Evolutionary conservation across 768 basidiomycete genomes (phyloP).

Genomic region (Hygrocybe punicea): DNA sequence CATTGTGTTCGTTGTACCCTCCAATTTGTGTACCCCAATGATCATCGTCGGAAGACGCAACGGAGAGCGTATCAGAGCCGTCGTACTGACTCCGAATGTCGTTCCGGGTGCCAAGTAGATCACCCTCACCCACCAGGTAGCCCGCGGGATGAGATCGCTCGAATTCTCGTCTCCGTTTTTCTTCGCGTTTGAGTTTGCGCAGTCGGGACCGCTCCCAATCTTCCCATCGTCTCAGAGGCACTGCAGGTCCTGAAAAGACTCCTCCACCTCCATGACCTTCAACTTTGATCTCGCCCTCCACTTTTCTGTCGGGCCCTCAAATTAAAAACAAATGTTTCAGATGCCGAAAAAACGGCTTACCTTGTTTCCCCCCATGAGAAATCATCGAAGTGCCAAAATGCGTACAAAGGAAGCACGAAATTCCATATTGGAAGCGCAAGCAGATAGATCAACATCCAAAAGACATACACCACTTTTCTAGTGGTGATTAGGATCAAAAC

Average conservation of each 20-base stretch:
- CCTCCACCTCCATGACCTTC: constrained; percentile 73
- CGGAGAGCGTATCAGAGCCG: constrained; percentile 75
- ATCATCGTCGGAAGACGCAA: constrained; percentile 88
- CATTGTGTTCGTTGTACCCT: constrained; percentile 84
- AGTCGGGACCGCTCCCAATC: constrained; percentile 97
- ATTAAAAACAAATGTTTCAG: constrained; percentile 10
- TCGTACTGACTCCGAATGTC: constrained; percentile 65
- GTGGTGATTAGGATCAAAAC: constrained; percentile 92
- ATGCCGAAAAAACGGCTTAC: constrained; percentile 40
- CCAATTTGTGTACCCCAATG: constrained; percentile 96
- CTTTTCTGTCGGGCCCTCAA: constrained; percentile 59
- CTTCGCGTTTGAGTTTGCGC: constrained; percentile 86
- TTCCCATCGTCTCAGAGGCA: constrained; percentile 98
- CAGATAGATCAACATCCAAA: constrained; percentile 98
- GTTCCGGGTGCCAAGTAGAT: constrained; percentile 54
- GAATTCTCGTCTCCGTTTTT: constrained; percentile 74
- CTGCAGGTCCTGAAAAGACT: constrained; percentile 49
- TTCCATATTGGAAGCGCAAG: constrained; percentile 95
- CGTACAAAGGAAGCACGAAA: constrained; percentile 87
- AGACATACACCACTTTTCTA: constrained; percentile 89
- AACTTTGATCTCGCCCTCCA: constrained; percentile 84
- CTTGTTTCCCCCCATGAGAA: constrained; percentile 99
- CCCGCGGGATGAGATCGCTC: constrained; percentile 74
- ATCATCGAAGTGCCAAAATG: constrained; percentile 99
- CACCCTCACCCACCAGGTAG: constrained; percentile 58